Evolutionary conservation across 345 rosid genomes (phyloP), one percentile per base, ranked within the genome.

Genomic region (Litchi chinensis): DNA sequence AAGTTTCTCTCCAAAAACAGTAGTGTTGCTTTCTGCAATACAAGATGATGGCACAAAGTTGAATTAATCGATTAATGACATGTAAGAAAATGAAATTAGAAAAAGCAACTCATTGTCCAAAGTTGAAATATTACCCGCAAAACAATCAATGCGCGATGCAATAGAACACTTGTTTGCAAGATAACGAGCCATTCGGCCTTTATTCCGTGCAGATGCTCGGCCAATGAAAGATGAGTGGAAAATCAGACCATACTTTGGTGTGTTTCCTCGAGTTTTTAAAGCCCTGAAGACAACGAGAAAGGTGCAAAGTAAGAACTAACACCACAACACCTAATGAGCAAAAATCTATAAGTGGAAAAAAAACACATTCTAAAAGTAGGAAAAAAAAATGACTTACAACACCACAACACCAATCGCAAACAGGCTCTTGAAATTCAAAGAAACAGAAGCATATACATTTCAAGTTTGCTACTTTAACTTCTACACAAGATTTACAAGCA

Each of bases 161-260:
- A 96, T 91, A 9, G 98, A 96, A 79, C 99, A 96, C 82, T 96
- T 96, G 81, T 94, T 96, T 26, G 99, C 98, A 40, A 96, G 92
- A 86, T 80, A 93, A 52, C 99, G 98, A 79, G 99, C 98, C 89
- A 96, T 91, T 71, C 98, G 93, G 0, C 99, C 99, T 86, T 96
- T 96, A 88, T 94, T 96, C 70, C 87, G 88, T 15, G 98, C 90
- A 81, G 95, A 84, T 66, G 98, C 98, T 73, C 98, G 91, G 3
- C 98, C 97, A 74, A 93, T 96, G 81, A 93, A 94, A 64, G 98
- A 91, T 22, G 98, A 96, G 78, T 94, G 98, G 87, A 94, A 96
- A 79, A 94, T 93, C 28, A 96, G 83, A 71, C 99, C 99, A 73
- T 94, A 97, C 79, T 93, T 97, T 7, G 98, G 98, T 50, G 99